Evolutionary conservation across 164 flowering plant genomes (phyloP), one percentile per base, ranked within the genome.

Genomic region (Dillenia turbinata): DNA sequence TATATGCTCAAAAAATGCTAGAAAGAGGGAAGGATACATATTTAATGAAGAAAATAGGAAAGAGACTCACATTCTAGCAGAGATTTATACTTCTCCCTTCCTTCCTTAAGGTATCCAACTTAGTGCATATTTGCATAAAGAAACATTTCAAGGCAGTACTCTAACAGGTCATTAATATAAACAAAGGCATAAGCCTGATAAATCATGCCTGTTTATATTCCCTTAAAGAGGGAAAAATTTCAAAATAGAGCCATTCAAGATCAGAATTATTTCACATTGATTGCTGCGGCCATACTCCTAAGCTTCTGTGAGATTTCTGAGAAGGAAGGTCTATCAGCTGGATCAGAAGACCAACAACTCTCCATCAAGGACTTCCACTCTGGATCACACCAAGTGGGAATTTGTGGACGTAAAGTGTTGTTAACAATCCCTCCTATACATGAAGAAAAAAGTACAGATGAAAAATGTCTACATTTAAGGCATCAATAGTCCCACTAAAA

Each of bases 301-400:
- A 94, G 74, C 73, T 75, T 88, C 78, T 86, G 92, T 61, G 99
- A 86, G 12, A 94, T 88, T 71, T 91, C 92, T 16, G 96, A 73
- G 67, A 94, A 94, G 0, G 96, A 85, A 26, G 96, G 99, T 61
- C 99, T 85, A 60, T 81, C 80, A 8, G 82, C 71, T 16, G 97
- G 97, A 61, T 91, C 97, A 62, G 89, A 69, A 16, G 90, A 74
- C 99, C 99, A 94, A 75, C 90, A 91, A 70, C 86, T 89, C 70
- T 86, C 90, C 99, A 91, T 94, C 79, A 94, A 73, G 46, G 89
- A 72, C 74, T 83, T 94, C 99, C 99, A 94, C 69, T 94, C 95
- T 47, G 99, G 99, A 79, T 94, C 99, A 67, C 99, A 94, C 97
- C 97, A 91, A 22, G 90, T 67, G 33, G 99, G 99, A 57, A 83